Percentiles rank a stretch among this genome's conserved stretches.
Evolutionary conservation across 2,329 filamentous ascomycete species (phyloP).

Genomic region (Stagonosporopsis tanaceti): DNA sequence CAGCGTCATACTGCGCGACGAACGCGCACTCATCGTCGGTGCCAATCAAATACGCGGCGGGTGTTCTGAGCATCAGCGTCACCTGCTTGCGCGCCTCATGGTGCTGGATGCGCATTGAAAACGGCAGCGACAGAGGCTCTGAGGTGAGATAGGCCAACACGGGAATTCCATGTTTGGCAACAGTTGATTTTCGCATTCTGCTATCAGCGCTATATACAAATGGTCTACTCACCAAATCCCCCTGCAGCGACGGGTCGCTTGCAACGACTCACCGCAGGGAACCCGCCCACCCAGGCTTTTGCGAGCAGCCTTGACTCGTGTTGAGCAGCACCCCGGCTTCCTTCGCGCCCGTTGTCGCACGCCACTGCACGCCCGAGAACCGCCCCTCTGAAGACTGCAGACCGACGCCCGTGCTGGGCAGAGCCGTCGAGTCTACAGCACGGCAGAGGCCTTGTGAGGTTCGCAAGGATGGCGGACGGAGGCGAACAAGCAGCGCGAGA

Average conservation of each 20-base stretch:
- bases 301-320: slow-evolving; percentile 5
- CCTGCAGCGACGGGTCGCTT: not conserved
- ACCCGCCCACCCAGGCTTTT: slow-evolving; percentile 7
- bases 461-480: slow-evolving; percentile 10
- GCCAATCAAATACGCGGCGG: not conserved
- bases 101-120: not conserved
- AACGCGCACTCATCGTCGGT: not conserved
- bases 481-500: slow-evolving; percentile 1
- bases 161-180: slow-evolving; percentile 1
- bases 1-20: slow-evolving; percentile 5
- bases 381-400: not conserved
- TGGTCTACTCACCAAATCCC: not conserved
- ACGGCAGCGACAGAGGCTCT: not conserved
- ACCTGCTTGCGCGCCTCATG: not conserved
- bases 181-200: not conserved
- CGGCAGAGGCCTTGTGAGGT: slow-evolving; percentile 9
- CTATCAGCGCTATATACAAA: slow-evolving; percentile 1
- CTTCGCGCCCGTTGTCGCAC: not conserved
- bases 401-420: slow-evolving; percentile 1
- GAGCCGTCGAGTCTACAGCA: not conserved
- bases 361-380: slow-evolving; percentile 2
- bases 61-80: not conserved
- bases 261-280: not conserved
- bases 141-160: slow-evolving; percentile 1
- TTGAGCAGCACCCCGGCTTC: not conserved